These are phyloP conservation scores for Malassezia slooffiae DNA, from an alignment of 1,284 basidiomycete species.

Conservation along the genomic window DNA sequence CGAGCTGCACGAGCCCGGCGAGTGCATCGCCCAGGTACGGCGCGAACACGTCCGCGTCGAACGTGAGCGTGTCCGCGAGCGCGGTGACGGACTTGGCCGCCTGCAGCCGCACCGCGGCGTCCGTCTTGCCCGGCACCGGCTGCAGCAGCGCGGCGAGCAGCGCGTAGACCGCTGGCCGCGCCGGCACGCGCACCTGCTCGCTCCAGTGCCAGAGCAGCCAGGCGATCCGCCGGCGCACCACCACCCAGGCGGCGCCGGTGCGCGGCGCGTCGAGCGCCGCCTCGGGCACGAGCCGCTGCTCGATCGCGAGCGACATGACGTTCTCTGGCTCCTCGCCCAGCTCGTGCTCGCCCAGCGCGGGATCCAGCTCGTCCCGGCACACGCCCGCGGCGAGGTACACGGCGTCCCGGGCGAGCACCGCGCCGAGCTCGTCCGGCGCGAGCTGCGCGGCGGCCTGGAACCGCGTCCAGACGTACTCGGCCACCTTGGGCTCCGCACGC, in stretches of 20 bases:
- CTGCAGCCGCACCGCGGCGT: conserved; percentile 37
- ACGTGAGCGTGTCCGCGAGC: conserved; percentile 38
- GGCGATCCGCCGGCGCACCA: conserved; percentile 32
- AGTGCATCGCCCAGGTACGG: conserved; percentile 33
- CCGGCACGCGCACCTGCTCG: conserved; percentile 25
- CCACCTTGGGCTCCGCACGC: conserved; percentile 15
- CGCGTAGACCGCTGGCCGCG: conserved; percentile 26
- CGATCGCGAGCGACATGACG: conserved; percentile 25
- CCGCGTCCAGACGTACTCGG: conserved; percentile 29
- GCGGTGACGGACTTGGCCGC: conserved; percentile 34
- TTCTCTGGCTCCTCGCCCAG: conserved; percentile 16
- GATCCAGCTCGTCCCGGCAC: conserved; percentile 28
- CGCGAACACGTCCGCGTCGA: conserved; percentile 36
- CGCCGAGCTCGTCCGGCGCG: conserved; percentile 19
- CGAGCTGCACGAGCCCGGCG: conserved; percentile 24
- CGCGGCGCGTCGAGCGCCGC: conserved; percentile 18
- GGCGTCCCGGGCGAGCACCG: conserved; percentile 33
- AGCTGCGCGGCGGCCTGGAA: conserved; percentile 21
- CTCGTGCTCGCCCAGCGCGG: conserved; percentile 18
- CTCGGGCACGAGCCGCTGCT: conserved; percentile 28
- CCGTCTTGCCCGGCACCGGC: conserved; percentile 23
- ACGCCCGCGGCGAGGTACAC: conserved; percentile 36
- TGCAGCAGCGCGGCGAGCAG: conserved; percentile 32
- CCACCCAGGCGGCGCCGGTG: conserved; percentile 25
- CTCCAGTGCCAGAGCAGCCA: conserved; percentile 42